Percentiles rank a stretch among this genome's conserved stretches.
phyloP scores from a whole-genome alignment of 108 stramenopile genomes.

The Nitzschia putrida region DNA sequence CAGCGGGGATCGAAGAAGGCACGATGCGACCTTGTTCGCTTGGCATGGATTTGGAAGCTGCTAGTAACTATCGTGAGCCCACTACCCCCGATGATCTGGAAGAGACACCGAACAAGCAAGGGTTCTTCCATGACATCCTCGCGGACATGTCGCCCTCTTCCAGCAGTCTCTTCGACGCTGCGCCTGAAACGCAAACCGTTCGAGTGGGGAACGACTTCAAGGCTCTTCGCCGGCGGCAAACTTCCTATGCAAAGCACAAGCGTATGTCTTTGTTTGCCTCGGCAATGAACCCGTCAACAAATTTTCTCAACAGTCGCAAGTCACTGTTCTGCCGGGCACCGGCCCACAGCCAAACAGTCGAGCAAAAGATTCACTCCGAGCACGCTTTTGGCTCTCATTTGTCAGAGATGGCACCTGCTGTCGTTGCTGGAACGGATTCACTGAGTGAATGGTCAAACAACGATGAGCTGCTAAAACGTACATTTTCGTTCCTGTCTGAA shows the following conservation, averaged over 20 bases:
- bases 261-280: conserved; percentile 44
- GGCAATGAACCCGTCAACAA: conserved; percentile 29
- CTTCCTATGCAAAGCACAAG: conserved; percentile 40
- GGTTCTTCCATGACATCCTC: background rate
- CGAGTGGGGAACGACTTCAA: background rate
- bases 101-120: background rate
- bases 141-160: conserved; percentile 10
- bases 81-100: background rate
- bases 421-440: background rate
- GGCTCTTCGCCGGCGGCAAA: conserved; percentile 34
- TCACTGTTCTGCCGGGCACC: conserved; percentile 25
- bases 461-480: conserved; percentile 23
- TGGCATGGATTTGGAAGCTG: conserved; percentile 27
- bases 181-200: background rate
- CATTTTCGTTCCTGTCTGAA: conserved; percentile 69
- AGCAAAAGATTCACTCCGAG: conserved; percentile 1
- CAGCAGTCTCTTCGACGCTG: background rate
- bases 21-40: background rate
- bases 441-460: conserved; percentile 9
- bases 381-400: conserved; percentile 1
- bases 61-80: conserved; percentile 9
- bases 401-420: background rate
- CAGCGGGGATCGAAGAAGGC: background rate
- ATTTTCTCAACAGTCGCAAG: conserved; percentile 26
- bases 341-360: too few species aligned